phyloP scores from a whole-genome alignment of 805 yeast genomes.

The Candida golubevii region DNA sequence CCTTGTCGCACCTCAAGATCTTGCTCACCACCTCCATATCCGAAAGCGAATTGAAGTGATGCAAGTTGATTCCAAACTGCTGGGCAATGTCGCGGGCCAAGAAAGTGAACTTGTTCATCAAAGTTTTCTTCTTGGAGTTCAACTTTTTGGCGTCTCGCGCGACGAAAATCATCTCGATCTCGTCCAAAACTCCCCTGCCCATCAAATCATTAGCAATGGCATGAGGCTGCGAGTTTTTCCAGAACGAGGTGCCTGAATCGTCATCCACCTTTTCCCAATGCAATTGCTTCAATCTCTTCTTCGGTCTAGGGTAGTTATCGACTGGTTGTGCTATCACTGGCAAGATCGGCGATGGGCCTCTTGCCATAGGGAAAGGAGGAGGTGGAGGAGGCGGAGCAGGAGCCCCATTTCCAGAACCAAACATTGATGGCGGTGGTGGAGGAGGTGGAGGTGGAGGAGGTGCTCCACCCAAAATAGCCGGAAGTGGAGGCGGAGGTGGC shows the following conservation, averaged over 20 bases:
- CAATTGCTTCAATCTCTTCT: slow-evolving; percentile 64
- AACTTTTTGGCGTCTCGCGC: slow-evolving; percentile 48
- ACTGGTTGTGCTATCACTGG: slow-evolving; percentile 20
- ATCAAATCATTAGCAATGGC: slow-evolving; percentile 46
- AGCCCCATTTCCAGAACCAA: slow-evolving; percentile 18
- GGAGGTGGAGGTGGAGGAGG: slow-evolving; percentile 22
- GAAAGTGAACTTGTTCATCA: slow-evolving; percentile 47
- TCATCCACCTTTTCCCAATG: slow-evolving; percentile 76
- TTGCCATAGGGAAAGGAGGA: slow-evolving; percentile 16
- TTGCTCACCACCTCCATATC: slow-evolving; percentile 67
- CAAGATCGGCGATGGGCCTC: slow-evolving; percentile 2
- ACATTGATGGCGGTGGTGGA: slow-evolving; percentile 22
- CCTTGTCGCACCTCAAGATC: slow-evolving; percentile 71
- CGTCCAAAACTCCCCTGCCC: slow-evolving; percentile 59
- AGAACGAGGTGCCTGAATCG: slow-evolving; percentile 52
- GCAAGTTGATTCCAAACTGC: slow-evolving; percentile 91
- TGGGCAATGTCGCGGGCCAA: slow-evolving; percentile 79
- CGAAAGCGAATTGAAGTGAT: slow-evolving; percentile 57
- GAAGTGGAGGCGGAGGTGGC: slow-evolving; percentile 22
- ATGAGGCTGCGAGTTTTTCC: slow-evolving; percentile 49
- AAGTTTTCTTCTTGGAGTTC: slow-evolving; percentile 40
- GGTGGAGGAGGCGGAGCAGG: slow-evolving; percentile 28
- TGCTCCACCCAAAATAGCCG: slow-evolving; percentile 5
- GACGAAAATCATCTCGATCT: slow-evolving; percentile 56
- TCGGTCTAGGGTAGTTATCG: slow-evolving; percentile 53